phyloP scores from a whole-genome alignment of 2,329 filamentous ascomycete species.

The Gaeumannomyces tritici region DNA sequence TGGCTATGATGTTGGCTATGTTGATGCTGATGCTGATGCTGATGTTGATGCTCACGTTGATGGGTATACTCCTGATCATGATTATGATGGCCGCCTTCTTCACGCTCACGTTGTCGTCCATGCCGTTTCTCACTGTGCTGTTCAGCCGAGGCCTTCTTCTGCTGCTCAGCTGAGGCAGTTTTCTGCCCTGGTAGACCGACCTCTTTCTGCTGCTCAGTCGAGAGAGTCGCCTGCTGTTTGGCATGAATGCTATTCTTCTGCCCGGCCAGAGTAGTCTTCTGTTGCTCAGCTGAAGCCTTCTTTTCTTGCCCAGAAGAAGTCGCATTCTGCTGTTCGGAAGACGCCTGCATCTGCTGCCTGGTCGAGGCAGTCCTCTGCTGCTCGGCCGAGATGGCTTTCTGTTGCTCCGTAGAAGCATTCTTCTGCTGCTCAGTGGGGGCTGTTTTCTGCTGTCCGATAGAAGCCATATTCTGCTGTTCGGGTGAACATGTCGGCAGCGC shows the following conservation, averaged over 20 bases:
- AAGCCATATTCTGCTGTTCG: not conserved
- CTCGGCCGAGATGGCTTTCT: too few relatives aligned
- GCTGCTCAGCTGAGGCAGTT: too few relatives aligned
- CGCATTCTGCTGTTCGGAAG: too few relatives aligned
- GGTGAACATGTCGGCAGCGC: not conserved
- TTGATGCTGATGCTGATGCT: not conserved
- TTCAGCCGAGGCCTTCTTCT: not conserved
- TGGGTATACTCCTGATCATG: not conserved
- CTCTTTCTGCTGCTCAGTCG: too few relatives aligned
- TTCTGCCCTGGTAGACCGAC: not conserved
- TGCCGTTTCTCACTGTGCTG: not conserved
- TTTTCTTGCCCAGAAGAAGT: too few relatives aligned
- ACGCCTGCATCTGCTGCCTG: too few relatives aligned
- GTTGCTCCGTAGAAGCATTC: too few relatives aligned
- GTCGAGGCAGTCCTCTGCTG: not conserved
- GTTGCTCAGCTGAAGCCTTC: too few relatives aligned
- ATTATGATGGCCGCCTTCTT: not conserved
- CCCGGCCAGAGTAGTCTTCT: too few relatives aligned
- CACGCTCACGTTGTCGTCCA: too few relatives aligned
- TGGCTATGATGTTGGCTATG: not conserved
- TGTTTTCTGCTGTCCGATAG: not conserved
- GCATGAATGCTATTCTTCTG: too few relatives aligned
- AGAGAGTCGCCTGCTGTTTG: not conserved
- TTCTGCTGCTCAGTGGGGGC: too few relatives aligned
- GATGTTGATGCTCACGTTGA: not conserved